These are phyloP conservation scores for Lecanicillium sp. DNA, from an alignment of 2,329 filamentous ascomycete genomes.

Conservation along the genomic window DNA sequence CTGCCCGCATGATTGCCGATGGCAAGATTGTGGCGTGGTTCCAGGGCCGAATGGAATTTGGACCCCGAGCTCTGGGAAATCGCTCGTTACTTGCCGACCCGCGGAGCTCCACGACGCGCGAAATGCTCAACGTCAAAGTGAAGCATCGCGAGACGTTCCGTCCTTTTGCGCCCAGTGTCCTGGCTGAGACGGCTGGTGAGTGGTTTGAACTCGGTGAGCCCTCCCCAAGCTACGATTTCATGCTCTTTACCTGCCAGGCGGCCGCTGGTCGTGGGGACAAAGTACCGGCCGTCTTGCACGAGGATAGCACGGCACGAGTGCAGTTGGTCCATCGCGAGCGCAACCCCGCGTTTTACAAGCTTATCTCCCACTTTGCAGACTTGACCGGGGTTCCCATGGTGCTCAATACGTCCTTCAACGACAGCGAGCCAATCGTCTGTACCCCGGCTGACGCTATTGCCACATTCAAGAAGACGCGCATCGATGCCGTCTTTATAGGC, in stretches of 20 bases:
- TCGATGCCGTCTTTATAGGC: slow-evolving; percentile 2
- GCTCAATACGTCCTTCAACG: slow-evolving; percentile 5
- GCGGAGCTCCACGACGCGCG: slow-evolving; percentile 1
- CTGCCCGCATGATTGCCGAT: slow-evolving; percentile 3
- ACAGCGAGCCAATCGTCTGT: slow-evolving; percentile 4
- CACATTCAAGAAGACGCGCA: slow-evolving; percentile 4
- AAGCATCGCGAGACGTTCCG: slow-evolving; percentile 6
- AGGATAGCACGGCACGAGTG: slow-evolving; percentile 4
- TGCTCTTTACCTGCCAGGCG: slow-evolving; percentile 4
- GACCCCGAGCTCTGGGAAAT: slow-evolving; percentile 2
- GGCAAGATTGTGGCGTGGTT: slow-evolving; percentile 6
- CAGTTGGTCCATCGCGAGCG: slow-evolving; percentile 1
- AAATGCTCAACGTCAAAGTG: slow-evolving; percentile 6
- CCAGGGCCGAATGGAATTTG: slow-evolving; percentile 5
- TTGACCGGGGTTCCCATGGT: slow-evolving; percentile 3
- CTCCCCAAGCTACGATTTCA: slow-evolving; percentile 2
- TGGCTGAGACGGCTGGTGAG: background rate
- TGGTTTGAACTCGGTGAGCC: slow-evolving; percentile 4
- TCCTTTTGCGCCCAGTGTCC: slow-evolving; percentile 5
- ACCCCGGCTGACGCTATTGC: slow-evolving; percentile 4
- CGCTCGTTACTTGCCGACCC: slow-evolving; percentile 5
- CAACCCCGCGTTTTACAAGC: background rate
- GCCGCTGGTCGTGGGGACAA: background rate
- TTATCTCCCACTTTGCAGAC: background rate
- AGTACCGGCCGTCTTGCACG: slow-evolving; percentile 3